These are phyloP conservation scores for Aspergillus sclerotialis DNA, from an alignment of 2,329 filamentous ascomycete species.

Conservation along the genomic window DNA sequence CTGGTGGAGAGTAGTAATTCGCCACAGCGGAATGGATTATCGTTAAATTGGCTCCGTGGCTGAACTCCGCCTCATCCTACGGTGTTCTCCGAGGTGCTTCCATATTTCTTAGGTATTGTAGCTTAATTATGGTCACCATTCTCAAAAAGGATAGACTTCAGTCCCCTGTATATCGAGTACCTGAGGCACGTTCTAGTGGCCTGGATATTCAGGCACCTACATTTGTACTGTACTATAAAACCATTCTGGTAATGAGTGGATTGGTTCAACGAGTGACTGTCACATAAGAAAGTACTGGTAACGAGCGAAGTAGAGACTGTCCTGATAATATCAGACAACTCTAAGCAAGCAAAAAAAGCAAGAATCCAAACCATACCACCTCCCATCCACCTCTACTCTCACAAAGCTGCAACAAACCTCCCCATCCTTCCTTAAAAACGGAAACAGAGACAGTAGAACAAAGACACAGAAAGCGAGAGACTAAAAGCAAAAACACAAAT, in stretches of 20 bases:
- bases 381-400: background rate
- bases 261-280: background rate
- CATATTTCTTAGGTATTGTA: no score
- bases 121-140: no score
- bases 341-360: background rate
- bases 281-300: background rate
- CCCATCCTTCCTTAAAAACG: background rate
- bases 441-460: background rate
- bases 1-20: no score
- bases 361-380: background rate
- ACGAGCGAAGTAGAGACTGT: background rate
- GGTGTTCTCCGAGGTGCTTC: no score
- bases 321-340: background rate
- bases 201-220: no score
- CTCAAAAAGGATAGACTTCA: no score
- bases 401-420: background rate
- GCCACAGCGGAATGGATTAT: no score
- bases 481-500: background rate
- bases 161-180: no score
- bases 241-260: background rate
- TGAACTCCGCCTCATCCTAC: no score
- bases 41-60: no score
- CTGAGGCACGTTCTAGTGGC: no score
- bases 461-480: background rate
- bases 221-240: no score